Base-by-base conservation (phyloP, 2,329 filamentous ascomycete genomes). In the Whalleya microplaca region DNA sequence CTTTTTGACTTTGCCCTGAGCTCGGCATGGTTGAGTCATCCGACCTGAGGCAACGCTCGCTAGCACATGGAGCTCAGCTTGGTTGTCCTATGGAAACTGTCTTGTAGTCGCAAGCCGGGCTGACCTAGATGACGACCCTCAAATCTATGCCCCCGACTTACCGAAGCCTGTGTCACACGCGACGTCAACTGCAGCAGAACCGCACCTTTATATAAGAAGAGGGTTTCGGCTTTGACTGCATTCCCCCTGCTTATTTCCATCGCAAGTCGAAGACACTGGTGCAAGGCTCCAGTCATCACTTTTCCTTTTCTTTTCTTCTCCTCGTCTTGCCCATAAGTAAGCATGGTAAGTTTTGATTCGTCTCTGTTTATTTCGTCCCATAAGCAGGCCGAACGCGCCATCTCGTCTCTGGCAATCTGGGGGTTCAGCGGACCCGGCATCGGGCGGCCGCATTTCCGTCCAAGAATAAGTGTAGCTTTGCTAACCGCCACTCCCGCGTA, bases 401-500 rank as follows among this genome's bases (percentile, higher is more conserved):
- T 18, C n/a, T 18, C 44, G 21, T 41, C 32, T 21, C 20, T 50
- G n/a, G 12, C 21, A 4, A 43, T 37, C 54, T 8, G 23, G 51
- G n/a, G 32, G n/a, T 52, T 50, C 16, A 52, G 43, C 16, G 18
- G 27, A 54, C 41, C 21, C 46, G 43, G 32, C 21, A 54, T 14
- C 51, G 51, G 47, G 40, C 51, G 18, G 19, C 41, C 27, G 41
- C 50, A 20, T 21, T 18, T 56, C 37, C 45, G 14, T 53, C 50
- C 29, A 12, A 42, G 29, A 56, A 41, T 42, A 61, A 59, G 43
- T 45, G 42, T 46, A 53, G 63, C 12, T 41, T 51, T 66, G 56
- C 64, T 67, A 49, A 63, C 45, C 21, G 48, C 52, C 40, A 44
- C 53, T 50, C 49, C 29, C 48, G 19, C 27, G 29, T 65, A 84